Conservation (phyloP, 2,329 filamentous ascomycete species). For the Fusarium udum region DNA sequence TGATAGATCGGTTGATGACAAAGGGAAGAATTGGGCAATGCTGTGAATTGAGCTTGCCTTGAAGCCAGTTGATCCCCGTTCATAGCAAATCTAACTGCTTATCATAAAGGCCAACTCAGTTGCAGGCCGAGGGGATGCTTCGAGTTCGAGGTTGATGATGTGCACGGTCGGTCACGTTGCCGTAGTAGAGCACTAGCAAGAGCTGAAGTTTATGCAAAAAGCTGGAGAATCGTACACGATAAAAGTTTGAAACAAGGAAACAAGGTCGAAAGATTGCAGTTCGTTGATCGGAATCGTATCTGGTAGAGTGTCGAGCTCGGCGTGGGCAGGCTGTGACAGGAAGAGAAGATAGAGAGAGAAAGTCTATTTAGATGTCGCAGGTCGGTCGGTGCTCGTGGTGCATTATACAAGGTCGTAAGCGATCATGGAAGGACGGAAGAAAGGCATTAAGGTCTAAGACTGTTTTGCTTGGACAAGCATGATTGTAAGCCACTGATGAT, state of each 20-base stretch:
- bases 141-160: conserved; percentile 31
- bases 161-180: conserved; percentile 33
- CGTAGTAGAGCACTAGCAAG: conserved; percentile 23
- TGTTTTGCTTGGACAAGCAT: conserved; percentile 33
- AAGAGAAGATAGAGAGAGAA: conserved; percentile 18
- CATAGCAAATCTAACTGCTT: conserved; percentile 62
- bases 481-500: conserved; percentile 36
- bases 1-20: conserved; percentile 18
- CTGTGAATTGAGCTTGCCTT: conserved; percentile 55
- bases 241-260: not conserved
- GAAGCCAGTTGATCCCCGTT: conserved; percentile 66
- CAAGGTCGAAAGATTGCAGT: conserved; percentile 1
- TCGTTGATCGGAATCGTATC: conserved; percentile 8
- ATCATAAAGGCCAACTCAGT: conserved; percentile 40
- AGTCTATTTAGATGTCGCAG: conserved; percentile 38
- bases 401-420: conserved; percentile 44
- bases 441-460: conserved; percentile 44
- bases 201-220: conserved; percentile 32
- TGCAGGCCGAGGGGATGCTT: conserved; percentile 22
- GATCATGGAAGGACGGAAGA: conserved; percentile 39
- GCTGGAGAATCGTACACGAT: conserved; percentile 7
- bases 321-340: conserved; percentile 28
- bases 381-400: conserved; percentile 38
- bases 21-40: conserved; percentile 5
- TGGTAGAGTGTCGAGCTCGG: conserved; percentile 25